Evolutionary conservation across 352 stramenopile genomes (phyloP).

Genomic region (Peronosclerospora sorghi): DNA sequence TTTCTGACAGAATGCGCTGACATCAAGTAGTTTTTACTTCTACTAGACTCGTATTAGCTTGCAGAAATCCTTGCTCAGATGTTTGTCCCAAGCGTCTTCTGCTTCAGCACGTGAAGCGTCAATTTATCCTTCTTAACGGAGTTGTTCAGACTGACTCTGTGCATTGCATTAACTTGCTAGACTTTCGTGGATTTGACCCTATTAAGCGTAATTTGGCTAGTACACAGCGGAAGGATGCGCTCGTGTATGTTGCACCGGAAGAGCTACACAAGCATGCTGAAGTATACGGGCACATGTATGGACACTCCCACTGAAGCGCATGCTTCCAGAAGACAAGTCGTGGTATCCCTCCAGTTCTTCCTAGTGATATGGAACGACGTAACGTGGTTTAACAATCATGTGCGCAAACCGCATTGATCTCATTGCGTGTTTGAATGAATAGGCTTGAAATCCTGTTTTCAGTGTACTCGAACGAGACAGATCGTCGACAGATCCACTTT

Average conservation of each 20-base stretch:
- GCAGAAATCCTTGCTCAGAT: constrained; percentile 66
- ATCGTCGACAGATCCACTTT: constrained; percentile 54
- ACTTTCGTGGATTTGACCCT: constrained; percentile 48
- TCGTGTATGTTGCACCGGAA: constrained; percentile 19
- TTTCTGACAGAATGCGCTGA: not conserved
- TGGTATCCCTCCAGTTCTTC: constrained; percentile 53
- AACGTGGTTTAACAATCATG: constrained; percentile 1
- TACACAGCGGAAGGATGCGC: constrained; percentile 40
- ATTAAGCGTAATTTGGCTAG: constrained; percentile 30
- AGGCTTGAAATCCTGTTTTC: constrained; percentile 57
- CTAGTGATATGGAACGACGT: constrained; percentile 19
- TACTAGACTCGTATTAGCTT: not conserved
- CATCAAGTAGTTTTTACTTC: no score
- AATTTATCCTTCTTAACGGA: constrained; percentile 33
- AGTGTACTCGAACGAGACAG: constrained; percentile 28
- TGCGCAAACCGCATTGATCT: not conserved
- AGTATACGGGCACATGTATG: constrained; percentile 69
- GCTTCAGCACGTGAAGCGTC: constrained; percentile 57
- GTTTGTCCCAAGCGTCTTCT: constrained; percentile 57
- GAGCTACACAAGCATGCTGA: constrained; percentile 36
- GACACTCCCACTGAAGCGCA: constrained; percentile 44
- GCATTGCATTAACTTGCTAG: constrained; percentile 58
- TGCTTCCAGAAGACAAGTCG: constrained; percentile 54
- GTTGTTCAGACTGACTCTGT: constrained; percentile 41
- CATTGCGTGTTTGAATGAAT: not conserved